Evolutionary conservation across 805 yeast genomes (phyloP).

Genomic region (Ogataea polymorpha): DNA sequence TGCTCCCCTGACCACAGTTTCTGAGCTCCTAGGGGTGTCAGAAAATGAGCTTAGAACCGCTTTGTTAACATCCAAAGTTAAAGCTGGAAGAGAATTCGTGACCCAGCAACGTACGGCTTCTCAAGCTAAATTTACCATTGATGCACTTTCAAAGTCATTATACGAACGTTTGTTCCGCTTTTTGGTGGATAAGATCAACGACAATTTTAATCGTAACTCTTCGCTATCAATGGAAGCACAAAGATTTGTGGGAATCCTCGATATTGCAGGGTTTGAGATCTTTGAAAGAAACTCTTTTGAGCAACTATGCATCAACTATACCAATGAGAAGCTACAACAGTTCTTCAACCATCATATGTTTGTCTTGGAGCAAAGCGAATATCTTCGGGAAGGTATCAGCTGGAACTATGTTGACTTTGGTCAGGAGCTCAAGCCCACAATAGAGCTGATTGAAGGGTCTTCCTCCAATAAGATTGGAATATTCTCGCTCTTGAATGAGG

Average conservation of each 20-base stretch:
- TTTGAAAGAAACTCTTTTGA: constrained; percentile 57
- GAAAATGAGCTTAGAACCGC: constrained; percentile 50
- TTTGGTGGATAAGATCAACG: constrained; percentile 73
- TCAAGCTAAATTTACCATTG: constrained; percentile 78
- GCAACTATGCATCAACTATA: constrained; percentile 58
- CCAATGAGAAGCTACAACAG: constrained; percentile 59
- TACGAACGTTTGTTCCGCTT: constrained; percentile 81
- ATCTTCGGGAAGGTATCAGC: constrained; percentile 54
- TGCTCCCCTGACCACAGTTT: constrained; percentile 48
- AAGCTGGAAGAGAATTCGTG: constrained; percentile 86
- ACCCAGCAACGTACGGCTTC: constrained; percentile 72
- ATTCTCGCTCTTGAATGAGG: constrained; percentile 86
- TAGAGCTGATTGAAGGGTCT: constrained; percentile 78
- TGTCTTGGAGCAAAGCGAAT: constrained; percentile 59
- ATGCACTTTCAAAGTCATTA: constrained; percentile 82
- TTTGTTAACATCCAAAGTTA: constrained; percentile 75
- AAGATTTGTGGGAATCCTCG: constrained; percentile 54
- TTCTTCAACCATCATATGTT: constrained; percentile 62
- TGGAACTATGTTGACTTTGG: constrained; percentile 91
- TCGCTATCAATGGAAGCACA: constrained; percentile 25
- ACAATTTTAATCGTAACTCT: constrained; percentile 41
- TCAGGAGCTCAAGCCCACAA: constrained; percentile 89
- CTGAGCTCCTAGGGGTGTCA: constrained; percentile 62
- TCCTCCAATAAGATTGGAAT: constrained; percentile 65
- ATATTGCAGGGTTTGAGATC: constrained; percentile 62